Base-by-base conservation (phyloP, 2,329 filamentous ascomycete species). In the Fulvia fulva region DNA sequence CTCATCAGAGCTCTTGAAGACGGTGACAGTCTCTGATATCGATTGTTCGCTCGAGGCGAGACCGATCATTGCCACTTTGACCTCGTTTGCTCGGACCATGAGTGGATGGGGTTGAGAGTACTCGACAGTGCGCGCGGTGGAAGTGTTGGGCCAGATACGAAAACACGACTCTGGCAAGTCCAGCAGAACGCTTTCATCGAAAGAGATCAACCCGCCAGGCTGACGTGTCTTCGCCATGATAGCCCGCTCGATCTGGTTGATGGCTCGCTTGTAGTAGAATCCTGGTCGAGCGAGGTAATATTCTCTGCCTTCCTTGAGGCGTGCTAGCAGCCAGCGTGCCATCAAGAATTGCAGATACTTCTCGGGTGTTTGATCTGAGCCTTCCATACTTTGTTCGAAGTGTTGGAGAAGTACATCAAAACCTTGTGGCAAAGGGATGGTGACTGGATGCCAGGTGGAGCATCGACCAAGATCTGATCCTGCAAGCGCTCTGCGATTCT, bases 301-400 rank as follows among this genome's bases (percentile, higher is more conserved):
- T 6, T 64, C 56, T 14, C 50, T 26, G 43, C 64, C 55, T 19
- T 53, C 50, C 43, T 60, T 56, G 12, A 67, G 34, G 32, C 52
- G 22, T 12, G 56, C 55, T 19, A 65, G 54, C 30, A 67, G 53
- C 65, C 65, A 67, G 19, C 62, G 55, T n/a, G 60, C 47, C 51
- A 65, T 67, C 32, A 67, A 46, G 26, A 67, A 65, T n/a, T 53
- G 51, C 32, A 67, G 60, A 25, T 65, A 61, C 26, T 56, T 58
- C 52, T 61, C 55, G 21, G 58, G 56, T 11, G 58, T 61, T 22
- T 62, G 57, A 26, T 59, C 56, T 19, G 56, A 52, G 21, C 56
- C 55, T 11, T 53, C 58, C 22, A 44, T 47, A 26, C 59, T 62
- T 28, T 60, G 46, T n/a, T 62, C 53, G 37, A 64, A 63, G 45